phyloP scores from a whole-genome alignment of 108 stramenopile genomes.

The Cyclotella kingstonii region DNA sequence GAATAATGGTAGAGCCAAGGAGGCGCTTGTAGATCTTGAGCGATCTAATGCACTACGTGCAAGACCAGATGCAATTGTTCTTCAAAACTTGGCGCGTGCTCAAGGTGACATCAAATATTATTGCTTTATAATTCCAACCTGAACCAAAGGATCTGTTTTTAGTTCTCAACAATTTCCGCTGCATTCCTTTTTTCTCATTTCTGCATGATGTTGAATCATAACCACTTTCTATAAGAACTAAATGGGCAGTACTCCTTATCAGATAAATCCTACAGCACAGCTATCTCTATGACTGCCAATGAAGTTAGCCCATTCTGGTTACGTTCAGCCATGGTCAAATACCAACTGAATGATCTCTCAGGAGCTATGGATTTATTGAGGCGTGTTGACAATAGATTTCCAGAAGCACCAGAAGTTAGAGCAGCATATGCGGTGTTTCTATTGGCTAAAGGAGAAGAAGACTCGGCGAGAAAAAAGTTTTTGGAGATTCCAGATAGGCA shows the following conservation, averaged over 20 bases:
- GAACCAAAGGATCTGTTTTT: too few species aligned
- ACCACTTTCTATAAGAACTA: constrained; percentile 51
- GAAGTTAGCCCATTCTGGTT: constrained; percentile 86
- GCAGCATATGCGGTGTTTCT: constrained; percentile 74
- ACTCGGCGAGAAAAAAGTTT: constrained; percentile 73
- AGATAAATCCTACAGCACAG: constrained; percentile 62
- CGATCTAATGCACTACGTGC: constrained; percentile 53
- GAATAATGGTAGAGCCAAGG: constrained; percentile 61
- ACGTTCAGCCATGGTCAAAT: constrained; percentile 74
- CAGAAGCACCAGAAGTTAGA: constrained; percentile 83
- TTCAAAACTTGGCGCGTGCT: constrained; percentile 80
- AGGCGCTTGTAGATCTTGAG: constrained; percentile 67
- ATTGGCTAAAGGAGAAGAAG: constrained; percentile 59
- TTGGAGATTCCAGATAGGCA: constrained; percentile 80
- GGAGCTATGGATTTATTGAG: constrained; percentile 72
- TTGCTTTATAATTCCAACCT: too few species aligned
- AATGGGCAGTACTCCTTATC: constrained; percentile 62
- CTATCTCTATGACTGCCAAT: constrained; percentile 85
- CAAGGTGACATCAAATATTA: too few species aligned
- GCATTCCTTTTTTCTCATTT: too few species aligned
- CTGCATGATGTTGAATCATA: too few species aligned
- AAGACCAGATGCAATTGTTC: constrained; percentile 69
- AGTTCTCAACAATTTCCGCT: too few species aligned
- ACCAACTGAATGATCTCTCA: constrained; percentile 61
- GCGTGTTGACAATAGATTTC: constrained; percentile 82